Percentiles rank a stretch among this genome's conserved stretches.
These are phyloP conservation scores for Tolypocladium guangdongense DNA, from an alignment of 2,329 filamentous ascomycete species.

Conservation along the genomic window DNA sequence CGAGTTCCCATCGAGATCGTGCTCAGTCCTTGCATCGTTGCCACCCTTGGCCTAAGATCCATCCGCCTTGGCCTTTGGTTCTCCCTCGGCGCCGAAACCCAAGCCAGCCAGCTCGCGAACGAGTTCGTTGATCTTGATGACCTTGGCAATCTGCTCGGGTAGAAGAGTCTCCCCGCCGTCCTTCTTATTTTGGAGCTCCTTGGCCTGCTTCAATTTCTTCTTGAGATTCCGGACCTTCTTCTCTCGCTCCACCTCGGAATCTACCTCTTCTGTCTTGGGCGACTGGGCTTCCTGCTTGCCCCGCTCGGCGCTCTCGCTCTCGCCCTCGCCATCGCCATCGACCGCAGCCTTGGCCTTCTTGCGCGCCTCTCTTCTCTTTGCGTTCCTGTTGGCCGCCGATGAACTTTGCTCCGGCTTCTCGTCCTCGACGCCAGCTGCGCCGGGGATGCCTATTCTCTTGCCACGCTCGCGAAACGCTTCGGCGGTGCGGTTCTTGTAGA, in stretches of 20 bases:
- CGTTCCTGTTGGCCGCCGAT: constrained; percentile 67
- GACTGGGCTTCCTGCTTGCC: constrained; percentile 13
- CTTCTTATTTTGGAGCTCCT: constrained; percentile 83
- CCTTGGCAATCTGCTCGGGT: constrained; percentile 93
- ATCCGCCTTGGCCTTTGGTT: constrained; percentile 29
- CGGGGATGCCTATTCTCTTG: constrained; percentile 53
- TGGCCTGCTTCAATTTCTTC: constrained; percentile 92
- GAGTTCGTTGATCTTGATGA: constrained; percentile 93
- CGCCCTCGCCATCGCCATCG: constrained; percentile 54
- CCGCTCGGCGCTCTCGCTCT: constrained; percentile 18
- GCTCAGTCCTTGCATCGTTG: neutral
- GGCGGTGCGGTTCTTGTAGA: constrained; percentile 89
- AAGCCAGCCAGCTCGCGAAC: constrained; percentile 77
- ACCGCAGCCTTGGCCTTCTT: constrained; percentile 41
- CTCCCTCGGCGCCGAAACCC: constrained; percentile 72
- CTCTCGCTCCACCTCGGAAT: constrained; percentile 69
- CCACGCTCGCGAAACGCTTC: constrained; percentile 73
- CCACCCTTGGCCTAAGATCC: constrained; percentile 1
- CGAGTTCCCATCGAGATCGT: neutral
- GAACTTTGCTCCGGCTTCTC: constrained; percentile 36
- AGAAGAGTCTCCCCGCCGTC: constrained; percentile 73
- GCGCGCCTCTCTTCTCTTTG: constrained; percentile 54
- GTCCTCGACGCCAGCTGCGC: constrained; percentile 50
- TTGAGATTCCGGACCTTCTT: constrained; percentile 87
- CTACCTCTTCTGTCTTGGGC: constrained; percentile 32